These are phyloP conservation scores for Sindora glabra DNA, from an alignment of 306 rosid genomes.

Conservation along the genomic window DNA sequence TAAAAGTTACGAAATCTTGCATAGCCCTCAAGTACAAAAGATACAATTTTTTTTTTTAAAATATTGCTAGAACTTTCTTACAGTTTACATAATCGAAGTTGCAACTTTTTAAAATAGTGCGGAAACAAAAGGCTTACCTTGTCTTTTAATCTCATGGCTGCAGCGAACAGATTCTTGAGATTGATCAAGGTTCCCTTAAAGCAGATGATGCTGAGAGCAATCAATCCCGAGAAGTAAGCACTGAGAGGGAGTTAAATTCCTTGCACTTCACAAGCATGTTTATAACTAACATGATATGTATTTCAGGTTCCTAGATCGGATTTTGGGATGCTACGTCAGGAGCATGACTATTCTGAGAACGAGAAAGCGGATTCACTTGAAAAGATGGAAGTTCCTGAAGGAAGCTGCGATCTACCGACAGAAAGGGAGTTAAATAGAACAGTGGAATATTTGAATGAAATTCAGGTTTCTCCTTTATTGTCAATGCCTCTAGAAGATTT, in stretches of 20 bases:
- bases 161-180: conserved; percentile 21
- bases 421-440: conserved; percentile 18
- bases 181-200: conserved; percentile 22
- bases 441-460: conserved; percentile 23
- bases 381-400: conserved; percentile 19
- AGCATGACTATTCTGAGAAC: not conserved
- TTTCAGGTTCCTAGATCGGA: conserved; percentile 21
- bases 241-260: not conserved
- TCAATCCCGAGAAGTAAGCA: conserved; percentile 42
- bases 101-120: not conserved
- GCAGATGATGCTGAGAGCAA: conserved; percentile 11
- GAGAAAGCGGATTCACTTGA: conserved; percentile 19
- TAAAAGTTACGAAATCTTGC: no score
- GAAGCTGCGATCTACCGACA: conserved; percentile 21
- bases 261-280: not conserved
- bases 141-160: conserved; percentile 22
- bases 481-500: not conserved
- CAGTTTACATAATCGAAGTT: no score
- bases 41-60: no score
- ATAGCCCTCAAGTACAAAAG: no score
- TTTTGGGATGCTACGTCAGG: conserved; percentile 1
- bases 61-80: no score
- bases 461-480: conserved; percentile 33
- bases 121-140: not conserved
- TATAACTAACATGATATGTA: conserved; percentile 7